Evolutionary conservation across 139 green algal genomes (phyloP).

Genomic region (Spirogloea muscicola): DNA sequence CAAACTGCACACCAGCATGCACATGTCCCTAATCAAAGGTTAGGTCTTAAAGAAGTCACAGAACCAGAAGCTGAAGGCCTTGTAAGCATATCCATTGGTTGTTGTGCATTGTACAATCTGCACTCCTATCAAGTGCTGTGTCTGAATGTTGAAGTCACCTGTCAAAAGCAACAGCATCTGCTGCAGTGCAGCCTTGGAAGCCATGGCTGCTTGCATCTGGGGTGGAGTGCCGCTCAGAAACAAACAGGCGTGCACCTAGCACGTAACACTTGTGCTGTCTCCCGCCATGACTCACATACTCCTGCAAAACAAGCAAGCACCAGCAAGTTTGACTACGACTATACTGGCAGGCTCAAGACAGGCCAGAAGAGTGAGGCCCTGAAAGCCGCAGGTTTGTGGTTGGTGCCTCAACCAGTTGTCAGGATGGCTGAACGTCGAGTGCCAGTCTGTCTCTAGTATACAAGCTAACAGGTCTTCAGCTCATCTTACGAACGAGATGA

Average conservation of each 20-base stretch:
- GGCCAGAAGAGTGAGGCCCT: no score
- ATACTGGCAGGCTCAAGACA: background rate
- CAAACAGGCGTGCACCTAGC: slow-evolving; percentile 55
- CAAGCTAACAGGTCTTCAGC: background rate
- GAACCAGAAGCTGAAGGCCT: background rate
- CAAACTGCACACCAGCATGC: no score
- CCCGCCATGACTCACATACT: slow-evolving; percentile 76
- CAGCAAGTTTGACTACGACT: background rate
- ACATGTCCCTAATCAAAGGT: background rate
- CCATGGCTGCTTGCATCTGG: slow-evolving; percentile 15
- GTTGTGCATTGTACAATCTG: background rate
- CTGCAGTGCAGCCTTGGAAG: background rate
- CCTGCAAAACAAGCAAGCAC: slow-evolving; percentile 47
- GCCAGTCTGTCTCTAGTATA: background rate
- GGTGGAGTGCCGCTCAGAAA: slow-evolving; percentile 9
- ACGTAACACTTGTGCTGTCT: slow-evolving; percentile 75
- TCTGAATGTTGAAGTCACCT: slow-evolving; percentile 4
- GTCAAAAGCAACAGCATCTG: slow-evolving; percentile 19
- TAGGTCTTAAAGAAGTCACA: background rate
- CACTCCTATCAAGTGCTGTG: background rate
- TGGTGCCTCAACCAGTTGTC: background rate
- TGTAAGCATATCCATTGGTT: background rate
- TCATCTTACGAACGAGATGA: background rate
- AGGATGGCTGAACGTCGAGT: background rate
- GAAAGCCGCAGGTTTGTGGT: no score